Percentiles rank a stretch among this genome's conserved stretches.
phyloP scores from a whole-genome alignment of 192 early-diverging fungal genomes.

The Dimargaris xerosporica region DNA sequence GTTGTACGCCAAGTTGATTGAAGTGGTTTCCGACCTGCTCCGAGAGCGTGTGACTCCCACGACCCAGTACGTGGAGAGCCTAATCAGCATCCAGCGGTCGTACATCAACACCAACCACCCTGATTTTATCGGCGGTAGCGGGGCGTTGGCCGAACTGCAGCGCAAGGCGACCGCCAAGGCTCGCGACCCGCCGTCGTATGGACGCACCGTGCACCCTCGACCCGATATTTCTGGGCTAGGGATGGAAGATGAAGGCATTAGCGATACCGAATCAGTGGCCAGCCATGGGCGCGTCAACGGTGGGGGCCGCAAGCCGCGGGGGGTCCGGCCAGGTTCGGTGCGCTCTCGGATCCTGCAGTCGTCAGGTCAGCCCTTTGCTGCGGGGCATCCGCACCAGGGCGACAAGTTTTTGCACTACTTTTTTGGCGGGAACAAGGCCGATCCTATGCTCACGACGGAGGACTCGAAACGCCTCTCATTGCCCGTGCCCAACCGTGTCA shows the following conservation, averaged over 20 bases:
- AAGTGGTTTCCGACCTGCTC: constrained; percentile 63
- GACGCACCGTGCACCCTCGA: too few species aligned
- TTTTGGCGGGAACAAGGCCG: constrained; percentile 26
- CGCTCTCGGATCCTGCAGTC: background rate
- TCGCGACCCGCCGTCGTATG: constrained; percentile 15
- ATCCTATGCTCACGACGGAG: constrained; percentile 5
- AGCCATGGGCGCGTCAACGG: constrained; percentile 10
- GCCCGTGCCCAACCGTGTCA: constrained; percentile 10
- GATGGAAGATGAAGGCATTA: constrained; percentile 6
- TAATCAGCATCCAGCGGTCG: constrained; percentile 65
- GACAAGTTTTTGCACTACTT: constrained; percentile 31
- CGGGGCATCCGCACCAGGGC: constrained; percentile 14
- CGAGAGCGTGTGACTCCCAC: constrained; percentile 60
- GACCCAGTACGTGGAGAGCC: constrained; percentile 55
- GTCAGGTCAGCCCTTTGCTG: background rate
- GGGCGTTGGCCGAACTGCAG: constrained; percentile 57
- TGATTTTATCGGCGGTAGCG: constrained; percentile 65
- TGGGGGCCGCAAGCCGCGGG: constrained; percentile 1
- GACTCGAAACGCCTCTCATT: constrained; percentile 3
- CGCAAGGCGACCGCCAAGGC: constrained; percentile 47
- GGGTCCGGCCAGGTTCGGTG: background rate
- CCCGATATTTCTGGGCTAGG: too few species aligned
- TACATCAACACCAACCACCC: constrained; percentile 81
- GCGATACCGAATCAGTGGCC: constrained; percentile 23
- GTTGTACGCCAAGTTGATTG: constrained; percentile 51